Evolutionary conservation across 306 rosid genomes (phyloP).

Genomic region (Fragaria vesca): DNA sequence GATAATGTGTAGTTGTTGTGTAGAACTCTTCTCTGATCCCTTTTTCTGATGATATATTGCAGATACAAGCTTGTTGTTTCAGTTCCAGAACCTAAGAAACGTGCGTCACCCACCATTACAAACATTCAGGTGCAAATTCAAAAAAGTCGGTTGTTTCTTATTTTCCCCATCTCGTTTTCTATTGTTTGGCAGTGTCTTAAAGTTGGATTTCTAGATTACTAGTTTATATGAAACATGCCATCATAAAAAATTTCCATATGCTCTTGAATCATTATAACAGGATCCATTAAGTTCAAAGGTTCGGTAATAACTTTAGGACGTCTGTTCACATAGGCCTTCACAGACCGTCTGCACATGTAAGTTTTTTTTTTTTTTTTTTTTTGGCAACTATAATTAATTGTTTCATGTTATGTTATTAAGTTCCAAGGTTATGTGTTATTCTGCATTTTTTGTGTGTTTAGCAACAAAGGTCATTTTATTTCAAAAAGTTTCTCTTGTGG

Average conservation of each 20-base stretch:
- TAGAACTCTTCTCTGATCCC: not conserved
- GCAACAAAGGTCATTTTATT: not conserved
- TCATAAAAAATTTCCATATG: not conserved
- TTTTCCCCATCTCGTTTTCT: not conserved
- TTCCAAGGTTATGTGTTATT: not conserved
- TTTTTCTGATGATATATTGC: slow-evolving; percentile 32
- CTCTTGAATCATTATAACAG: not conserved
- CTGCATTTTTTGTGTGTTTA: not conserved
- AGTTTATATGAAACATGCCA: not conserved
- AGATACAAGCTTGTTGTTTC: slow-evolving; percentile 95
- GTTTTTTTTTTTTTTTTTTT: not conserved
- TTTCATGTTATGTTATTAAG: not conserved
- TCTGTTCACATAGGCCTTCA: not conserved
- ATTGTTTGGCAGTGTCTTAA: not conserved
- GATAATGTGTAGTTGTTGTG: not conserved
- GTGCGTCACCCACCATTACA: slow-evolving; percentile 76
- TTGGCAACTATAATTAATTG: not conserved
- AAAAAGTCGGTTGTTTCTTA: not conserved
- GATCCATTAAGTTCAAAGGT: not conserved
- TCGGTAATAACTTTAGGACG: not conserved
- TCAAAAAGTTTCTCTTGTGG: not conserved
- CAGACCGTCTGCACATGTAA: not conserved
- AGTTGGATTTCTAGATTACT: not conserved
- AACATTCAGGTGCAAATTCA: slow-evolving; percentile 72
- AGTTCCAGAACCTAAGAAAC: slow-evolving; percentile 83